Conservation (phyloP, 169 alveolate genomes). For the Besnoitia besnoiti region DNA sequence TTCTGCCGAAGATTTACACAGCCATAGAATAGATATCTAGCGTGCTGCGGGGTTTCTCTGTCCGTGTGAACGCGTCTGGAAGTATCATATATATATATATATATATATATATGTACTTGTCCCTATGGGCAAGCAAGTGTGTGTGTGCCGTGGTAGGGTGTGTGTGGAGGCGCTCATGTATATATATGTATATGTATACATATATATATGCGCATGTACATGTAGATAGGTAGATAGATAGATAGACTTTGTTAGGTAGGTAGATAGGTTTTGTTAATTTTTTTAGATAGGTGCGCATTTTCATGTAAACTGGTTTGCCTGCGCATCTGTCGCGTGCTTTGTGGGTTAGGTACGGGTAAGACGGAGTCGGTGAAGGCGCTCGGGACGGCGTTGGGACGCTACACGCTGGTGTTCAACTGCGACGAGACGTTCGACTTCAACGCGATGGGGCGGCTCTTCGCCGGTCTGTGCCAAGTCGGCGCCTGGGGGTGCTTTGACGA, state of each 20-base stretch:
- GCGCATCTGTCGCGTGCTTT: background rate
- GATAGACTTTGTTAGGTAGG: background rate
- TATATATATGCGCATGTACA: background rate
- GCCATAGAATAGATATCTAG: too few species aligned
- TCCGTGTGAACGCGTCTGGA: too few species aligned
- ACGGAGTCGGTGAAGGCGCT: conserved; percentile 99
- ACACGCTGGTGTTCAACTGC: conserved; percentile 97
- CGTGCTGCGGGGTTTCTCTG: too few species aligned
- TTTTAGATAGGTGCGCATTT: too few species aligned
- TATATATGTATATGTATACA: background rate
- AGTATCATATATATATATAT: background rate
- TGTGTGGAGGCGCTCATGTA: too few species aligned
- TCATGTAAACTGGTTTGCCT: background rate
- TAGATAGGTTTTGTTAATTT: too few species aligned
- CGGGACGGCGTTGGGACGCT: conserved; percentile 95
- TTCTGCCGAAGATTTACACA: too few species aligned
- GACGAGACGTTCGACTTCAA: conserved; percentile 97
- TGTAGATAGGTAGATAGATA: background rate
- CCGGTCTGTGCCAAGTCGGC: conserved; percentile 93
- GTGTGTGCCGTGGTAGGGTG: too few species aligned
- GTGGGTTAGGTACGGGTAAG: conserved; percentile 97
- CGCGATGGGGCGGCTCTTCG: conserved; percentile 96
- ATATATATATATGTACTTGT: background rate
- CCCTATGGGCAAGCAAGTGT: too few species aligned
- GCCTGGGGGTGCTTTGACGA: conserved; percentile 99